Percentiles rank a stretch among this genome's conserved stretches.
Conservation (phyloP, 2,329 filamentous ascomycete genomes). For the Colletotrichum zoysiae region DNA sequence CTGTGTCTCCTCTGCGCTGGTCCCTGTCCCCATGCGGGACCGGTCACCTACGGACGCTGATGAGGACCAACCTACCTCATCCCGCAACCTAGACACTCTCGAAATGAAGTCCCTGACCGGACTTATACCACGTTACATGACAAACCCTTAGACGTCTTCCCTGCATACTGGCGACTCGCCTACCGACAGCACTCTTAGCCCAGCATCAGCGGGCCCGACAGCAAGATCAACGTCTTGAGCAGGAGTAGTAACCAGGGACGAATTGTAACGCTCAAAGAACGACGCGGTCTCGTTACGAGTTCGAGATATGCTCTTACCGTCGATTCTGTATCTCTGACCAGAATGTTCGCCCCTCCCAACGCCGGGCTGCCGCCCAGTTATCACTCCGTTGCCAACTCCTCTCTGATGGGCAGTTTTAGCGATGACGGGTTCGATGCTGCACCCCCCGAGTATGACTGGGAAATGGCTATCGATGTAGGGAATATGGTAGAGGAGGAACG, state of each 20-base stretch:
- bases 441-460: conserved; percentile 49
- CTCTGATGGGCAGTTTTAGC: conserved; percentile 50
- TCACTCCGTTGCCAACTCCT: conserved; percentile 50
- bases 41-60: neutral
- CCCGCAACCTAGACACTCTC: neutral
- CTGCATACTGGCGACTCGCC: neutral
- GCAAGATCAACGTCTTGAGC: neutral
- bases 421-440: conserved; percentile 48
- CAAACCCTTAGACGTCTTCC: neutral
- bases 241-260: neutral
- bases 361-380: conserved; percentile 35
- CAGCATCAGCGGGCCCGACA: neutral
- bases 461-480: conserved; percentile 42
- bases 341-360: conserved; percentile 46
- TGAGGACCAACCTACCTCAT: conserved; percentile 7
- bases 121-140: neutral
- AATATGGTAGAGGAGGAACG: neutral
- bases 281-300: conserved; percentile 8
- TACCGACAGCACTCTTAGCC: neutral
- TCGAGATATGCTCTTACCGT: conserved; percentile 45
- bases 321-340: conserved; percentile 46
- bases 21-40: neutral
- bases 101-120: neutral
- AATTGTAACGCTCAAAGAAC: neutral
- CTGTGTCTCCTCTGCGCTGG: neutral